These are phyloP conservation scores for Eleusine coracana DNA, from an alignment of 176 grass and related monocot genomes.

Conservation along the genomic window DNA sequence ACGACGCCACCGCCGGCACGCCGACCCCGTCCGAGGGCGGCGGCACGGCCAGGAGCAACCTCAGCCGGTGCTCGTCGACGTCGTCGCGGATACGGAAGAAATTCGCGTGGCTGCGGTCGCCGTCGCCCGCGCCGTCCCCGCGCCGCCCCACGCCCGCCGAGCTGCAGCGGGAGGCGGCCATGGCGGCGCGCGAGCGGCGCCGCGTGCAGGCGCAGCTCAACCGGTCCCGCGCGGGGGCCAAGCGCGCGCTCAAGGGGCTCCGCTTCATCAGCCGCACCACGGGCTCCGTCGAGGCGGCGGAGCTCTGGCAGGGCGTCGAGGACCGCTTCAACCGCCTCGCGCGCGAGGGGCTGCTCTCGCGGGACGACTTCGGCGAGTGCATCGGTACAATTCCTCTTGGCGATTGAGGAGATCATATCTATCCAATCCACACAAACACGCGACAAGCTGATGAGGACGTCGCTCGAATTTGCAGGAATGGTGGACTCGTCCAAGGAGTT, in stretches of 20 bases:
- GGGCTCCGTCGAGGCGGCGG: conserved; percentile 57
- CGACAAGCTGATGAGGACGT: no score
- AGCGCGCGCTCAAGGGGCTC: conserved; percentile 86
- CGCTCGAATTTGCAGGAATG: conserved; percentile 56
- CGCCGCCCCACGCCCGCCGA: conserved; percentile 37
- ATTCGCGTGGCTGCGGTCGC: conserved; percentile 90
- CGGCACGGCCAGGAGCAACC: neutral
- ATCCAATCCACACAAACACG: neutral
- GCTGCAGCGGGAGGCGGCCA: conserved; percentile 44
- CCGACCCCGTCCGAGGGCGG: conserved; percentile 45
- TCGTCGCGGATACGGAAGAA: conserved; percentile 78
- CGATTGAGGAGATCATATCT: neutral
- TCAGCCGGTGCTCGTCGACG: conserved; percentile 90
- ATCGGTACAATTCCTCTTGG: conserved; percentile 54
- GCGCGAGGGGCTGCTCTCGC: conserved; percentile 74
- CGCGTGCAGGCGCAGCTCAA: conserved; percentile 67
- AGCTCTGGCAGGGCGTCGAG: conserved; percentile 84
- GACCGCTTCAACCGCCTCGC: conserved; percentile 69
- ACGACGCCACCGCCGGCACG: conserved; percentile 1
- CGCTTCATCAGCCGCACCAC: conserved; percentile 98
- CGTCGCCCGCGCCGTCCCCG: conserved; percentile 47
- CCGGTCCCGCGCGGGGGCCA: conserved; percentile 71
- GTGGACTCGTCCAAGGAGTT: conserved; percentile 90
- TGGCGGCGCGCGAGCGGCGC: conserved; percentile 79
- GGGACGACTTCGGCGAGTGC: conserved; percentile 98